A percentile compares a stretch with the other conserved stretches of the same genome.
These are phyloP conservation scores for Metschnikowia cubensis DNA, from an alignment of 805 yeast species.

Conservation along the genomic window DNA sequence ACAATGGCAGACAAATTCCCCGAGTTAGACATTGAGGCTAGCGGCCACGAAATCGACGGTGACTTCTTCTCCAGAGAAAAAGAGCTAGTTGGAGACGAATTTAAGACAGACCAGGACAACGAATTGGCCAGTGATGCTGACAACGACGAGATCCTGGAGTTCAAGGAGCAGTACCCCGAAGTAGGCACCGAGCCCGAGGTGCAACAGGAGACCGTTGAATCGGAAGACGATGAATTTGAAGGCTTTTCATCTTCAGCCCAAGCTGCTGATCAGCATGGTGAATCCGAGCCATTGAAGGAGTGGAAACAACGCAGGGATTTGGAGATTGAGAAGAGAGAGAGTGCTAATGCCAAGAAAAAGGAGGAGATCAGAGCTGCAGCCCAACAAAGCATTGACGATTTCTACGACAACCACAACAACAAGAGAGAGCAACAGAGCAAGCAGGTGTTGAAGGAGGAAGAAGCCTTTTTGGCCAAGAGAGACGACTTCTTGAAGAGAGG, in stretches of 20 bases:
- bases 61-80: conserved; percentile 69
- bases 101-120: conserved; percentile 59
- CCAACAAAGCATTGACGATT: conserved; percentile 78
- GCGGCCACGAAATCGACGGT: conserved; percentile 34
- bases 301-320: conserved; percentile 82
- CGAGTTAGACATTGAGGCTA: conserved; percentile 42
- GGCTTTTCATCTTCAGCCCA: conserved; percentile 22
- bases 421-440: conserved; percentile 71
- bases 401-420: conserved; percentile 83
- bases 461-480: conserved; percentile 65
- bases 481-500: conserved; percentile 53
- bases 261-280: conserved; percentile 27
- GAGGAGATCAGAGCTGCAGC: conserved; percentile 71
- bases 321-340: conserved; percentile 79
- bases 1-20: conserved; percentile 76
- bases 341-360: conserved; percentile 58
- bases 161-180: conserved; percentile 63
- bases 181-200: conserved; percentile 29
- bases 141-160: conserved; percentile 46
- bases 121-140: conserved; percentile 41
- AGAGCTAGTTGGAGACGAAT: conserved; percentile 66
- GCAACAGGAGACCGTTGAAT: conserved; percentile 36
- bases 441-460: conserved; percentile 63
- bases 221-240: conserved; percentile 18
- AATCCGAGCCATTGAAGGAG: conserved; percentile 51